Percentiles rank a stretch among this genome's conserved stretches.
Evolutionary conservation across 352 stramenopile species (phyloP).

Genomic region (Globisporangium nunn): DNA sequence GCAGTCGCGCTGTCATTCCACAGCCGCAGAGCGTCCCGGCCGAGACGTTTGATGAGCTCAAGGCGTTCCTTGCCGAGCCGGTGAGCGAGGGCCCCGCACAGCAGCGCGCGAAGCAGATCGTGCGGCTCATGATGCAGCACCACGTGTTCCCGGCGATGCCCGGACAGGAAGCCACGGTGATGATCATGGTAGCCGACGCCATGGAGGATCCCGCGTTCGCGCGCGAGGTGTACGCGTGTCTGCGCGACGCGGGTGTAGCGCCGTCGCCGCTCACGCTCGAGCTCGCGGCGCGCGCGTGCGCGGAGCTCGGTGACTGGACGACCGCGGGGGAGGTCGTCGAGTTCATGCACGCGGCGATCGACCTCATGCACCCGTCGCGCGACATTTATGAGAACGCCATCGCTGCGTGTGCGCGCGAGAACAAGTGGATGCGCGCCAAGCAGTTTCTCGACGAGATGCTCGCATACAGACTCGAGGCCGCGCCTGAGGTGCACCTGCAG

Average conservation of each 20-base stretch:
- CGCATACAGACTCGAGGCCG: constrained; percentile 43
- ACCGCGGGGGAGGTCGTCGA: constrained; percentile 57
- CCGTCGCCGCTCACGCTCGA: constrained; percentile 69
- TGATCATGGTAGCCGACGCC: constrained; percentile 70
- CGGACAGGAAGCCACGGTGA: constrained; percentile 65
- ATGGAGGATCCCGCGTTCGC: constrained; percentile 49
- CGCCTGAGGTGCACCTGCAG: constrained; percentile 37
- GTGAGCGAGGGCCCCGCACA: constrained; percentile 21
- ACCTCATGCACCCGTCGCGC: constrained; percentile 61
- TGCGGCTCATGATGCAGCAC: constrained; percentile 39
- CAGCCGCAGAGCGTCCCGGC: constrained; percentile 3
- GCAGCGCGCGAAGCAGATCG: constrained; percentile 33
- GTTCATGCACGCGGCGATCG: constrained; percentile 57
- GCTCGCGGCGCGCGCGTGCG: constrained; percentile 51
- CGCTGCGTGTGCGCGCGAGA: constrained; percentile 30
- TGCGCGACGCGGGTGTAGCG: constrained; percentile 44
- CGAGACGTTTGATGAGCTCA: constrained; percentile 57
- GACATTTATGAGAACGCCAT: constrained; percentile 76
- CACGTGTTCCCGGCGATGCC: constrained; percentile 61
- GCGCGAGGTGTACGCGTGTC: constrained; percentile 47
- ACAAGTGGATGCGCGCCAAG: constrained; percentile 69
- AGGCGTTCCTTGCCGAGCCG: constrained; percentile 48
- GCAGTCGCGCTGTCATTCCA: neutral
- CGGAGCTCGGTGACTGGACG: constrained; percentile 38
- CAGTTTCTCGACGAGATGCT: constrained; percentile 61